Conservation (phyloP, 2,329 filamentous ascomycete genomes). For the Coniella lustricola region DNA sequence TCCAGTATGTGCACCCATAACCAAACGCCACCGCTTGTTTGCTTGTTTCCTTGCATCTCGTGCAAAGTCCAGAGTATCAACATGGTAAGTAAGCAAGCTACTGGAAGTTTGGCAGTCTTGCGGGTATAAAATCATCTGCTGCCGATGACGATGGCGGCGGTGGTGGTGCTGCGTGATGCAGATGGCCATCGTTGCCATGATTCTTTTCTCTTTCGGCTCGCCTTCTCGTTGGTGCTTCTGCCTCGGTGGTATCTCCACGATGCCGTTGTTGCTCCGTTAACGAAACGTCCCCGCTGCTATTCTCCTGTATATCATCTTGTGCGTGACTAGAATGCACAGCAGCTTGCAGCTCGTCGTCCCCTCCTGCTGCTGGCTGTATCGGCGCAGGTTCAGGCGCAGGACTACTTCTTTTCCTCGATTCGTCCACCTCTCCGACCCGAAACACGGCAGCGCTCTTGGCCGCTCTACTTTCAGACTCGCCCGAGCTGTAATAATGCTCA, state of each 20-base stretch:
- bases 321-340: too few relatives aligned
- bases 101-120: slow-evolving; percentile 50
- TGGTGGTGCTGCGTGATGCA: background rate
- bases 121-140: slow-evolving; percentile 44
- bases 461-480: slow-evolving; percentile 27
- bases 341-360: background rate
- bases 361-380: background rate
- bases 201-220: background rate
- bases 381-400: slow-evolving; percentile 2
- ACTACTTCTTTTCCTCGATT: slow-evolving; percentile 18
- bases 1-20: too few relatives aligned
- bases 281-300: too few relatives aligned
- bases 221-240: slow-evolving; percentile 8
- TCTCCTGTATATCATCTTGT: too few relatives aligned
- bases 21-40: too few relatives aligned
- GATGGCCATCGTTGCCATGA: background rate
- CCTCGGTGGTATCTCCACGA: background rate
- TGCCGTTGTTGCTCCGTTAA: slow-evolving; percentile 7
- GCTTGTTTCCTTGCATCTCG: too few relatives aligned
- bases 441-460: slow-evolving; percentile 24
- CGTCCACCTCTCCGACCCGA: slow-evolving; percentile 23
- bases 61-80: too few relatives aligned
- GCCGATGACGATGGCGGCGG: background rate
- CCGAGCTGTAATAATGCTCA: slow-evolving; percentile 27
- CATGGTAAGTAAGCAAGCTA: slow-evolving; percentile 19